Percentiles rank a stretch among this genome's conserved stretches.
phyloP scores from a whole-genome alignment of 2,329 filamentous ascomycete species.

The Zymoseptoria brevis region DNA sequence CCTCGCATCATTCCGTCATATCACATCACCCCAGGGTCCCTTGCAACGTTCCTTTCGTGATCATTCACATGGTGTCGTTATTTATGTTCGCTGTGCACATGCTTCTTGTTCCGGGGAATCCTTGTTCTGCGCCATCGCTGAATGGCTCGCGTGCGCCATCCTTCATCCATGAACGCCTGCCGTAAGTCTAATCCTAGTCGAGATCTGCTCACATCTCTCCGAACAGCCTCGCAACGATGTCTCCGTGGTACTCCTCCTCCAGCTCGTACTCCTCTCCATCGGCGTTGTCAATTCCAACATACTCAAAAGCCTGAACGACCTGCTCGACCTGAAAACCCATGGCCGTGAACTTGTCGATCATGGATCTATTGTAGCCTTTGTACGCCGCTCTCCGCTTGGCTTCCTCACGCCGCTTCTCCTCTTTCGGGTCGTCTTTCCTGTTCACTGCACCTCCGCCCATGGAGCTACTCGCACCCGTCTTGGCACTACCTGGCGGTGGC shows the following conservation, averaged over 20 bases:
- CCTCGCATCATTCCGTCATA: not conserved
- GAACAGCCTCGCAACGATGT: slow-evolving; percentile 77
- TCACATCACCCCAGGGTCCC: not conserved
- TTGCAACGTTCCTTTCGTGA: not conserved
- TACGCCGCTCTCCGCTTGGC: slow-evolving; percentile 49
- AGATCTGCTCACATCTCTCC: slow-evolving; percentile 56
- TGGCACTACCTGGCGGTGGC: slow-evolving; percentile 42
- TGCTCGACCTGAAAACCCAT: slow-evolving; percentile 88
- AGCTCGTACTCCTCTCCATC: slow-evolving; percentile 73
- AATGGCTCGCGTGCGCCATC: not conserved
- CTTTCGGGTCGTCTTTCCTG: slow-evolving; percentile 33
- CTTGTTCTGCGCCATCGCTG: not conserved
- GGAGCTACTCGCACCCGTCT: slow-evolving; percentile 22
- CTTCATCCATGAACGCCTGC: not conserved
- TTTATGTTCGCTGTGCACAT: not conserved
- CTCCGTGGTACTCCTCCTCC: slow-evolving; percentile 84
- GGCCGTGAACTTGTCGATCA: slow-evolving; percentile 73
- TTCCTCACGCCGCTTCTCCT: slow-evolving; percentile 49
- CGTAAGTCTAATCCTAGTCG: not conserved
- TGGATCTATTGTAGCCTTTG: slow-evolving; percentile 74
- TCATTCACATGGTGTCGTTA: not conserved
- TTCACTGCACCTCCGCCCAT: slow-evolving; percentile 2
- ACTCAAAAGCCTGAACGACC: slow-evolving; percentile 79
- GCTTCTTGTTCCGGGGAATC: not conserved
- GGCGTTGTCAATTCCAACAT: slow-evolving; percentile 71